Evolutionary conservation across 192 early-diverging fungal species (phyloP).

Genomic region (Mortierella hygrophila): DNA sequence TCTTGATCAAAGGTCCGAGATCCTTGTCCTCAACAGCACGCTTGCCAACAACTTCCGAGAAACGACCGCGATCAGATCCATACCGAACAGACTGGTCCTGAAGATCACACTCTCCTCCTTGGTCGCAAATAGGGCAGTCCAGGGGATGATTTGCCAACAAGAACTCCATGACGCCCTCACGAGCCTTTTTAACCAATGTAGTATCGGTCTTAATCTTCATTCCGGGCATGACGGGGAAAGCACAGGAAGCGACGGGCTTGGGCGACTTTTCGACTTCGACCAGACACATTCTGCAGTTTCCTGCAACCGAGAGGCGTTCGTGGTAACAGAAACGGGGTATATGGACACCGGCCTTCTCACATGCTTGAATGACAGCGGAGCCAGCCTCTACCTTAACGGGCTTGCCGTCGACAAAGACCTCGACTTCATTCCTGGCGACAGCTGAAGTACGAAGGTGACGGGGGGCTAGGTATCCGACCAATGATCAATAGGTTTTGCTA

Average conservation of each 20-base stretch:
- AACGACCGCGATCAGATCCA: constrained; percentile 95
- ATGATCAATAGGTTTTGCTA: neutral
- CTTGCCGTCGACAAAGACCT: constrained; percentile 93
- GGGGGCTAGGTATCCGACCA: constrained; percentile 20
- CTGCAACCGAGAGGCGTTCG: constrained; percentile 91
- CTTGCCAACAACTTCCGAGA: constrained; percentile 86
- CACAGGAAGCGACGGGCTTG: constrained; percentile 97
- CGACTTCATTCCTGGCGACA: constrained; percentile 74
- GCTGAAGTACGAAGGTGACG: constrained; percentile 61
- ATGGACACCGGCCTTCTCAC: constrained; percentile 93
- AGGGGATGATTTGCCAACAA: constrained; percentile 97
- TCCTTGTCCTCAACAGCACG: constrained; percentile 99
- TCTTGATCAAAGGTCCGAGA: constrained; percentile 95
- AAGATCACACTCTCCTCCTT: constrained; percentile 99
- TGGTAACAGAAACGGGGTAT: constrained; percentile 84
- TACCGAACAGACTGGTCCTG: constrained; percentile 98
- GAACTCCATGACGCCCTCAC: constrained; percentile 95
- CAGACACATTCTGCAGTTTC: constrained; percentile 99
- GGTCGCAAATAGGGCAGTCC: constrained; percentile 99
- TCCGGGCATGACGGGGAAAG: constrained; percentile 97
- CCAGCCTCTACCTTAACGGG: constrained; percentile 92
- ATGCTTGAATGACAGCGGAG: constrained; percentile 96
- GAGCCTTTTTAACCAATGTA: constrained; percentile 95
- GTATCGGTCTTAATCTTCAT: constrained; percentile 98
- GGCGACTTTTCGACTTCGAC: constrained; percentile 97